A percentile compares a stretch with the other conserved stretches of the same genome.
phyloP scores from a whole-genome alignment of 2,329 filamentous ascomycete species.

The Raffaelea deltoideospora region DNA sequence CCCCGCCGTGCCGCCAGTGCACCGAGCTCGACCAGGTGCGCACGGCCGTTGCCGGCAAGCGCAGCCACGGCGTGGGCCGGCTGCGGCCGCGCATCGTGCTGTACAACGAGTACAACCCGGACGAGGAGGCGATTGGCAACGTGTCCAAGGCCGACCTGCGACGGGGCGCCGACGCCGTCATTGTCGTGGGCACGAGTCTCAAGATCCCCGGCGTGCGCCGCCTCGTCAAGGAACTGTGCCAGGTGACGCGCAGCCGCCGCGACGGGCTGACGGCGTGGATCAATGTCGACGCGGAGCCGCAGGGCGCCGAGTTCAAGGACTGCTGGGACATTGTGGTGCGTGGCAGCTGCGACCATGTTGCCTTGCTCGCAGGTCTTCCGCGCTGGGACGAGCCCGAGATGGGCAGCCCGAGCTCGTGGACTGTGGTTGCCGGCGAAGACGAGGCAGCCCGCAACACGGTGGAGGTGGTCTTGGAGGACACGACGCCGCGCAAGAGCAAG shows the following conservation, averaged over 20 bases:
- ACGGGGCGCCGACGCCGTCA: conserved; percentile 72
- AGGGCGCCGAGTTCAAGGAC: conserved; percentile 71
- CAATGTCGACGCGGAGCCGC: conserved; percentile 74
- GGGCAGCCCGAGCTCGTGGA: conserved; percentile 21
- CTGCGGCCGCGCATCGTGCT: conserved; percentile 86
- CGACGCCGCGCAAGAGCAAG: conserved; percentile 4
- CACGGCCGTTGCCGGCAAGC: conserved; percentile 61
- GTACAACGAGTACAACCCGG: conserved; percentile 94
- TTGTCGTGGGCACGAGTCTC: conserved; percentile 89
- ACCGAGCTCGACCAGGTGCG: conserved; percentile 61
- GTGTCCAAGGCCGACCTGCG: conserved; percentile 78
- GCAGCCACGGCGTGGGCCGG: conserved; percentile 84
- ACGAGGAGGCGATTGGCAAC: conserved; percentile 88
- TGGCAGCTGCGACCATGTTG: conserved; percentile 79
- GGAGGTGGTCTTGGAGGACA: conserved; percentile 25
- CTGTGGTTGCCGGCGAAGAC: conserved; percentile 25
- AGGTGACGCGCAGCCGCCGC: conserved; percentile 63
- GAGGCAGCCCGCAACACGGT: conserved; percentile 18
- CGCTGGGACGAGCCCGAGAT: conserved; percentile 42
- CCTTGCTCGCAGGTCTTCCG: conserved; percentile 50
- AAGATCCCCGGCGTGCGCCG: conserved; percentile 88
- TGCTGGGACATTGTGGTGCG: conserved; percentile 87
- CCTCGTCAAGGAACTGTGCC: conserved; percentile 82
- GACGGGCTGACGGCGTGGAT: conserved; percentile 90
- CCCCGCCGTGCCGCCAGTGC: conserved; percentile 67